A percentile compares a stretch with the other conserved stretches of the same genome.
phyloP scores from a whole-genome alignment of 306 rosid genomes.

The Vachellia collinsii region DNA sequence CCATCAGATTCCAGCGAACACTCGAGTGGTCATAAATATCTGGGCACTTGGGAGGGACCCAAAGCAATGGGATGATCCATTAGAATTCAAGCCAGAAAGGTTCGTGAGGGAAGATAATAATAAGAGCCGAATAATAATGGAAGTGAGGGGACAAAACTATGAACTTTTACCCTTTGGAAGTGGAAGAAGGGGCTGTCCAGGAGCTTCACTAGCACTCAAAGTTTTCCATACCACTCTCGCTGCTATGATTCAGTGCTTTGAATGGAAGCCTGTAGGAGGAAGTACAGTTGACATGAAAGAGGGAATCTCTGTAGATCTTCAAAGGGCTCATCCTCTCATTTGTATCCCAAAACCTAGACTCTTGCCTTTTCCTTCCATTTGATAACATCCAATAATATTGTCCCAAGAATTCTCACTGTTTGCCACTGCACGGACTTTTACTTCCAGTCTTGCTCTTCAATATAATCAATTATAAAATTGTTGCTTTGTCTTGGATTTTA shows the following conservation, averaged over 20 bases:
- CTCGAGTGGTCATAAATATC: slow-evolving; percentile 24
- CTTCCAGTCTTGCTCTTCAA: background rate
- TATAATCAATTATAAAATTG: background rate
- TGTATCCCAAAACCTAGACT: slow-evolving; percentile 47
- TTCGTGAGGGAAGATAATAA: slow-evolving; percentile 40
- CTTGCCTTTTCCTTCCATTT: slow-evolving; percentile 40
- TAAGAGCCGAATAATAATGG: slow-evolving; percentile 30
- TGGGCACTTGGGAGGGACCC: slow-evolving; percentile 79
- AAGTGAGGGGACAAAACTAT: slow-evolving; percentile 66
- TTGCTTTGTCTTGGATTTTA: background rate
- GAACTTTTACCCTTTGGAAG: slow-evolving; percentile 75
- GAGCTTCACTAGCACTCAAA: slow-evolving; percentile 56
- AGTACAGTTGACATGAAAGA: slow-evolving; percentile 58
- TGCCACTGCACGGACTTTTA: background rate
- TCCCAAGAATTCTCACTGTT: background rate
- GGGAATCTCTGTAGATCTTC: slow-evolving; percentile 58
- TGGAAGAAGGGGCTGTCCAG: slow-evolving; percentile 84
- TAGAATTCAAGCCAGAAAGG: slow-evolving; percentile 62
- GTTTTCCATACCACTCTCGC: slow-evolving; percentile 60
- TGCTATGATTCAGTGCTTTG: slow-evolving; percentile 54
- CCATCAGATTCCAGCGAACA: slow-evolving; percentile 57
- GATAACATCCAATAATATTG: background rate
- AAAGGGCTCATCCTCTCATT: slow-evolving; percentile 55
- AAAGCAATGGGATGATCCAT: slow-evolving; percentile 57
- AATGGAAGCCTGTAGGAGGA: slow-evolving; percentile 45